Conservation (phyloP, 164 flowering plant species). For the Annona squamosa region DNA sequence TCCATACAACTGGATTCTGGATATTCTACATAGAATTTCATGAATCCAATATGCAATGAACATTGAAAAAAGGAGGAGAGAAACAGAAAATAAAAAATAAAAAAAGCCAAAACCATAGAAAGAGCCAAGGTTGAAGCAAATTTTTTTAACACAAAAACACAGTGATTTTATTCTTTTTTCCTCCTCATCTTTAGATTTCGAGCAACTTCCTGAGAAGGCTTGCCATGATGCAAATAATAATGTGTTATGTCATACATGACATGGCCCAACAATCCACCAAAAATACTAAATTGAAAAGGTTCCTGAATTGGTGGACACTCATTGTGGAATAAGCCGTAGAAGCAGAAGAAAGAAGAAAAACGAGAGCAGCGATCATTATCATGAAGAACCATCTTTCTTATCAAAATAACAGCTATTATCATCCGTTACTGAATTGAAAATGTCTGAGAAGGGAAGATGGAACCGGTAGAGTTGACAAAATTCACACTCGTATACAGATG, state of each 20-base stretch:
- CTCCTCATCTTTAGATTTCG: slow-evolving; percentile 62
- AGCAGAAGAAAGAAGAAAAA: neutral
- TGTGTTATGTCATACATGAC: slow-evolving; percentile 86
- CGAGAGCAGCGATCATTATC: neutral
- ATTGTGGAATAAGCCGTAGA: slow-evolving; percentile 4
- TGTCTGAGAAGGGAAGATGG: neutral
- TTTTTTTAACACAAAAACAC: neutral
- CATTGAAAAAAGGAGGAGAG: neutral
- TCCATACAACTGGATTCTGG: neutral
- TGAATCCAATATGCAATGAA: neutral
- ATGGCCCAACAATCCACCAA: slow-evolving; percentile 84
- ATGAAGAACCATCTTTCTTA: neutral
- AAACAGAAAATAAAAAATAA: neutral
- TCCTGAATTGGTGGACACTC: slow-evolving; percentile 56
- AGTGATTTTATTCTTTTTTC: neutral
- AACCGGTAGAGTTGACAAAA: neutral
- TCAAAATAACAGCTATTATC: neutral
- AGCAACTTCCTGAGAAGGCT: slow-evolving; percentile 50
- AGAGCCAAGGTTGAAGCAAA: neutral
- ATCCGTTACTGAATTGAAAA: neutral
- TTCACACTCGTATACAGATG: slow-evolving; percentile 57
- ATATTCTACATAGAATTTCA: neutral
- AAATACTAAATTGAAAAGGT: slow-evolving; percentile 48
- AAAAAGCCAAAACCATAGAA: neutral
- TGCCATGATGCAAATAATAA: slow-evolving; percentile 90